A percentile compares a stretch with the other conserved stretches of the same genome.
These are phyloP conservation scores for Plasmopara halstedii DNA, from an alignment of 352 stramenopile genomes.

Conservation along the genomic window DNA sequence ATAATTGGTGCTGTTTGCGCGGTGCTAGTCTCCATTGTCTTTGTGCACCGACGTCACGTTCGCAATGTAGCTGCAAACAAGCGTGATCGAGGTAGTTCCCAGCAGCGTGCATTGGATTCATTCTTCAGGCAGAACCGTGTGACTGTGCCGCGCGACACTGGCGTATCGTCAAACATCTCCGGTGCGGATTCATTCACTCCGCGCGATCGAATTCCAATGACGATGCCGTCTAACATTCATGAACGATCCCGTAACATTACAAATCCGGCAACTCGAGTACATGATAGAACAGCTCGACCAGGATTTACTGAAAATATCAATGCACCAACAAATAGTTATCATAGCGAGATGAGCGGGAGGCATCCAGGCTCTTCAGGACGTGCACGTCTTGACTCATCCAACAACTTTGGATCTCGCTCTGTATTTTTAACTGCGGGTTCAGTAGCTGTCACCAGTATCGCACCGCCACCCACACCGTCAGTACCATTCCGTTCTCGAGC, in stretches of 20 bases:
- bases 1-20: slow-evolving; percentile 35
- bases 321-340: slow-evolving; percentile 21
- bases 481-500: background rate
- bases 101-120: slow-evolving; percentile 43
- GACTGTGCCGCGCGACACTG: slow-evolving; percentile 20
- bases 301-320: slow-evolving; percentile 12
- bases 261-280: slow-evolving; percentile 9
- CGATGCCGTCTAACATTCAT: slow-evolving; percentile 8
- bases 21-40: slow-evolving; percentile 48
- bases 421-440: slow-evolving; percentile 15
- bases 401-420: slow-evolving; percentile 5
- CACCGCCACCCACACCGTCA: slow-evolving; percentile 10
- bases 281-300: slow-evolving; percentile 10
- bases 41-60: slow-evolving; percentile 38
- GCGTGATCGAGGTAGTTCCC: slow-evolving; percentile 21
- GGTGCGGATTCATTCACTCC: slow-evolving; percentile 27
- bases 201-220: slow-evolving; percentile 27
- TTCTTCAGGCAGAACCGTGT: slow-evolving; percentile 46
- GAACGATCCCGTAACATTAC: slow-evolving; percentile 8
- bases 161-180: slow-evolving; percentile 16
- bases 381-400: slow-evolving; percentile 8
- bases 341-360: slow-evolving; percentile 21
- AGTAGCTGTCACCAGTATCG: slow-evolving; percentile 16
- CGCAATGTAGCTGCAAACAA: slow-evolving; percentile 18
- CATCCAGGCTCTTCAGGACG: slow-evolving; percentile 9